These are phyloP conservation scores for Neopestalotiopsis rosae DNA, from an alignment of 2,329 filamentous ascomycete genomes.

Conservation along the genomic window DNA sequence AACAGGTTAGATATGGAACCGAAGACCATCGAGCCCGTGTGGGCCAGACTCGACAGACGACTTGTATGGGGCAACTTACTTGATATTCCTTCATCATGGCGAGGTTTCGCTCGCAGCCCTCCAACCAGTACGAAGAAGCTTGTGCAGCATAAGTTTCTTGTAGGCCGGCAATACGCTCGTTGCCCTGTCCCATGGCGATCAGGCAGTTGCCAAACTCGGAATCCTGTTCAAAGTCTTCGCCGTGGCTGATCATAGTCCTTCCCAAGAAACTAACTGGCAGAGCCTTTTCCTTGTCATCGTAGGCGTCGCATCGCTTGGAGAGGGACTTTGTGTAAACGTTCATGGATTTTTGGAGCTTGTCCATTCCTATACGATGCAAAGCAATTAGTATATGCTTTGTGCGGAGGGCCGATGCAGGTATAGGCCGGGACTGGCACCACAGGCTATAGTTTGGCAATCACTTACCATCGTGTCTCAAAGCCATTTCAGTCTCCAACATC, in stretches of 20 bases:
- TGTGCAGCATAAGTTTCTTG: conserved; percentile 84
- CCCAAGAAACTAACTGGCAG: conserved; percentile 81
- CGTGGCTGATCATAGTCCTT: conserved; percentile 84
- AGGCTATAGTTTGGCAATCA: not conserved
- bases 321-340: conserved; percentile 86
- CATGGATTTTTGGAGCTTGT: conserved; percentile 86
- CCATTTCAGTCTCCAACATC: conserved; percentile 87
- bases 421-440: not conserved
- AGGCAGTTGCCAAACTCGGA: conserved; percentile 92
- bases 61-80: conserved; percentile 53
- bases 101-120: conserved; percentile 86
- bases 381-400: not conserved
- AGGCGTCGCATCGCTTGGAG: conserved; percentile 78
- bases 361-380: conserved; percentile 70
- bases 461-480: conserved; percentile 83
- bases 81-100: conserved; percentile 99
- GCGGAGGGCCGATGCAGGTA: not conserved
- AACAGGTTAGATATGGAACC: conserved; percentile 12
- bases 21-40: not conserved
- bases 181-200: conserved; percentile 78
- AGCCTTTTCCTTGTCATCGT: conserved; percentile 86
- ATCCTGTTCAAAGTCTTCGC: conserved; percentile 89
- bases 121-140: conserved; percentile 84
- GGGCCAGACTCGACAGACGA: not conserved
- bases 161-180: conserved; percentile 84